A percentile compares a stretch with the other conserved stretches of the same genome.
Conservation (phyloP, 495 filamentous ascomycete species). For the Articulospora tetracladia region DNA sequence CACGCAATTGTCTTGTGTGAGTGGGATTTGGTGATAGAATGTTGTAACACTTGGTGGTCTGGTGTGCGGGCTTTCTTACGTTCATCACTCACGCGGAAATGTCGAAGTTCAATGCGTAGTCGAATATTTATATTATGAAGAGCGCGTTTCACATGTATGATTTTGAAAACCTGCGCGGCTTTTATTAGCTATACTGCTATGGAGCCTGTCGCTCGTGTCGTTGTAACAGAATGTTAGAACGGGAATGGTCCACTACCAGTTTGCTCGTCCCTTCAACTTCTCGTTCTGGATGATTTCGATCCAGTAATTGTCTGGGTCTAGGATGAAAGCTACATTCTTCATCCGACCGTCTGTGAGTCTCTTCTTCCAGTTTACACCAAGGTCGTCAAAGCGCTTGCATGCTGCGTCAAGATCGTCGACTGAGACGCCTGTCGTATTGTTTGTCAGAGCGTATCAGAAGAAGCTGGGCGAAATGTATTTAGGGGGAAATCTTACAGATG, state of each 20-base stretch:
- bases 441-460: background rate
- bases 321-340: conserved; percentile 91
- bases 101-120: background rate
- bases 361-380: conserved; percentile 91
- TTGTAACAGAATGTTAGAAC: too few relatives aligned
- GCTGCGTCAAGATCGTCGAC: conserved; percentile 87
- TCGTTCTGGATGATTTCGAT: conserved; percentile 80
- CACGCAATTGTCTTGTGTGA: background rate
- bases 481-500: conserved; percentile 59
- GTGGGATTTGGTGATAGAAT: background rate
- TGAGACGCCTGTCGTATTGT: conserved; percentile 50
- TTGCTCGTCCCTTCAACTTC: conserved; percentile 42
- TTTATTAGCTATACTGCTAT: background rate
- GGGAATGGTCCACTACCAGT: conserved; percentile 31
- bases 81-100: background rate
- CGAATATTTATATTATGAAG: too few relatives aligned
- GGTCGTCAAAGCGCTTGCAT: conserved; percentile 76
- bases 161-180: background rate
- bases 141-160: background rate
- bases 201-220: background rate
- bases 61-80: too few relatives aligned
- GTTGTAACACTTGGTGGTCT: background rate
- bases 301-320: conserved; percentile 93
- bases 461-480: too few relatives aligned
- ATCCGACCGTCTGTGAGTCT: conserved; percentile 84